Conservation (phyloP, 306 rosid species). For the Alnus glutinosa region DNA sequence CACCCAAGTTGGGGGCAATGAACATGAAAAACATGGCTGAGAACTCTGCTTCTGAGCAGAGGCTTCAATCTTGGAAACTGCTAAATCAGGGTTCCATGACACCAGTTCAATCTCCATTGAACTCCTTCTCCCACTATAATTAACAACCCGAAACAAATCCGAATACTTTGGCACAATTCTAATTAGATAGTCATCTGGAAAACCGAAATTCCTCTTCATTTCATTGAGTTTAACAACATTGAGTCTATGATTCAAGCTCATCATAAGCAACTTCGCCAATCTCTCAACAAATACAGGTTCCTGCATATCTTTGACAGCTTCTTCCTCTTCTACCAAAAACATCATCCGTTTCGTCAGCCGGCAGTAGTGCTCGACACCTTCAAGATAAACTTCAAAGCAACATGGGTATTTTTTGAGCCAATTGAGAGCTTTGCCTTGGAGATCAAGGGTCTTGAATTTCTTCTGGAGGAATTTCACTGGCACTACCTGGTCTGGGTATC, state of each 20-base stretch:
- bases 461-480: slow-evolving; percentile 64
- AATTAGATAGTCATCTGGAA: slow-evolving; percentile 75
- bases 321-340: slow-evolving; percentile 71
- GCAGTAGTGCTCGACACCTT: slow-evolving; percentile 42
- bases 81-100: slow-evolving; percentile 69
- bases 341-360: slow-evolving; percentile 68
- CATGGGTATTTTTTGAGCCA: slow-evolving; percentile 85
- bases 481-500: slow-evolving; percentile 59
- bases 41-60: slow-evolving; percentile 39
- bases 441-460: slow-evolving; percentile 85
- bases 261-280: slow-evolving; percentile 69
- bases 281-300: slow-evolving; percentile 49
- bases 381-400: slow-evolving; percentile 62
- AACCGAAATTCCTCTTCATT: slow-evolving; percentile 66
- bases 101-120: slow-evolving; percentile 77
- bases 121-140: slow-evolving; percentile 54
- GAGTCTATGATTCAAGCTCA: slow-evolving; percentile 55
- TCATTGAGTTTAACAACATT: slow-evolving; percentile 66
- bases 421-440: slow-evolving; percentile 79
- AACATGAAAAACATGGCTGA: slow-evolving; percentile 56
- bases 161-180: slow-evolving; percentile 54
- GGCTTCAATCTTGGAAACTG: slow-evolving; percentile 59
- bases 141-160: slow-evolving; percentile 61
- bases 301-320: slow-evolving; percentile 54
- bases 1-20: slow-evolving; percentile 72